Base-by-base conservation (phyloP, 306 rosid genomes). In the Pyrus betulifolia region DNA sequence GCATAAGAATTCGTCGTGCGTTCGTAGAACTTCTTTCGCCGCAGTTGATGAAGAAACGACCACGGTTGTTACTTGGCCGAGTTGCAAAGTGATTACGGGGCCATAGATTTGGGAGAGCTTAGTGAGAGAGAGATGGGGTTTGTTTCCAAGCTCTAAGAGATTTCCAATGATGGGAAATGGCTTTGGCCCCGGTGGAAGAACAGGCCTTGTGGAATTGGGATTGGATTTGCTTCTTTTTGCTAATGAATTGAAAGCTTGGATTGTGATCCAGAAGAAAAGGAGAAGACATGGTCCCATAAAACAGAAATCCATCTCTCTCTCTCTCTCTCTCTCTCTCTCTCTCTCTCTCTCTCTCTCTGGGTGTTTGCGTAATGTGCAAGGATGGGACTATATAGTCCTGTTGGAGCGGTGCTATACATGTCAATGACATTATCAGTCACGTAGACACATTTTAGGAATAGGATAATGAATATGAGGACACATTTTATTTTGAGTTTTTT, bases 141-240 rank as follows among this genome's bases (percentile, higher is more conserved):
- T 65, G 69, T 30, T 18, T 4, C 69, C 69, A 33, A 86, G 71
- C 28, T 83, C 79, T 10, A 86, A 64, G 5, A 86, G 83, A 70
- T 86, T 90, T 23, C 92, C 90, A 0, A 85, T 78, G 55, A 90
- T 4, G 6, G 92, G 89, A 9, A 64, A 71, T 3, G 85, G 78
- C 3, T 38, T 84, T 19, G 88, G 95, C 7, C 92, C 95, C 1
- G 89, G 90, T 17, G 91, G 91, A 3, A 86, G 86, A 0, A 49
- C 61, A 21, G 1, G 67, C 51, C 44, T 14, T 31, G 11, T 21
- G 22, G 51, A 31, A 18, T 27, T 28, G 14, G 66, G 22, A 9
- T 40, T 40, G 45, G 45, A 40, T 40, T 40, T 40, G 11, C 12
- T 40, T 10, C 45, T 9, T 40, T 4, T 22, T 11, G 23, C 5